Conservation (phyloP, 2,329 filamentous ascomycete genomes). For the Akanthomyces uredinophilus region DNA sequence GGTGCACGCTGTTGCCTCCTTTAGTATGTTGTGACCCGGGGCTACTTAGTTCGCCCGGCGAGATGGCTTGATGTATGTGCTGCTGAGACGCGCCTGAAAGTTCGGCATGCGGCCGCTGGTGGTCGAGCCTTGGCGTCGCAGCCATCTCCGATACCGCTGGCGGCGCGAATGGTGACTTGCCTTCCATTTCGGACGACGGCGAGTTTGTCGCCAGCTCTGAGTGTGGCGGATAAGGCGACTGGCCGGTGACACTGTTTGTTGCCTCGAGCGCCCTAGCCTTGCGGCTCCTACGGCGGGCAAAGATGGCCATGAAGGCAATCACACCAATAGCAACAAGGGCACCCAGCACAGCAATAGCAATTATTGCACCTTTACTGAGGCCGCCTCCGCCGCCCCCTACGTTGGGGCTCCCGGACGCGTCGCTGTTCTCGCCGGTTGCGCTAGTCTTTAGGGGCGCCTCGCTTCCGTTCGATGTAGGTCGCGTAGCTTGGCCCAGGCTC, state of each 20-base stretch:
- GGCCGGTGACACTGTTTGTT: neutral
- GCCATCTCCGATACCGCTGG: slow-evolving; percentile 2
- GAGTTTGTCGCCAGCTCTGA: slow-evolving; percentile 5
- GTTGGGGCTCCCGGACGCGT: neutral
- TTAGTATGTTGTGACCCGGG: neutral
- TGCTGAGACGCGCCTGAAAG: neutral
- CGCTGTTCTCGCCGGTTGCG: neutral
- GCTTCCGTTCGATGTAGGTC: neutral
- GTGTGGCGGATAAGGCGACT: neutral
- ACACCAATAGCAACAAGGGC: slow-evolving; percentile 1
- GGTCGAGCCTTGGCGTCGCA: neutral
- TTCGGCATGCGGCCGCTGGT: neutral
- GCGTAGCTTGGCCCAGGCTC: neutral
- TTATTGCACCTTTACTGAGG: slow-evolving; percentile 2
- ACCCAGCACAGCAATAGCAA: slow-evolving; percentile 9
- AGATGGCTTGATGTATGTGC: neutral
- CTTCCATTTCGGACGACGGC: slow-evolving; percentile 9
- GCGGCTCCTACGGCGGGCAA: slow-evolving; percentile 8
- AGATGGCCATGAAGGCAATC: neutral
- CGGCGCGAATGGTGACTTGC: neutral
- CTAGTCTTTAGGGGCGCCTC: neutral
- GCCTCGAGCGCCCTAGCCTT: neutral
- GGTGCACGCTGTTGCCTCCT: neutral
- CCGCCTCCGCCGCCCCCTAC: neutral
- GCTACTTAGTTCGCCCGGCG: slow-evolving; percentile 8